Conservation (phyloP, 176 grass and related monocot species). For the Musa troglodytarum region DNA sequence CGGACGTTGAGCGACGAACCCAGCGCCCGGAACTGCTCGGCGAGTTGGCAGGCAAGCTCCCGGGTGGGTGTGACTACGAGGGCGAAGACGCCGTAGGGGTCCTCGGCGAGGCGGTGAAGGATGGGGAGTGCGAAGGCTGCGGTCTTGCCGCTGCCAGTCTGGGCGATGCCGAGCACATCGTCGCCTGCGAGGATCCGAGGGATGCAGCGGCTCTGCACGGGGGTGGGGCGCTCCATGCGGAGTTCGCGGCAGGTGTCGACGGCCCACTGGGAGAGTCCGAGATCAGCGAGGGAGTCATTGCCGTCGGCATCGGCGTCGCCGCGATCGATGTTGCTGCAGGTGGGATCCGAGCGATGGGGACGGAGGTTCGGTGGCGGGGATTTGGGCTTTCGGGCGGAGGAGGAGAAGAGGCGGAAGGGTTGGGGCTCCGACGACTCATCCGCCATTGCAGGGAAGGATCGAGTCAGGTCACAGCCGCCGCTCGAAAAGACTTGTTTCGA, state of each 20-base stretch:
- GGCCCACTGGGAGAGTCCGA: constrained; percentile 69
- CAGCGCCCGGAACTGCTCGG: constrained; percentile 87
- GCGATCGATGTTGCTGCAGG: constrained; percentile 4
- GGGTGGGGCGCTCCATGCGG: constrained; percentile 49
- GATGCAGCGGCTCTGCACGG: constrained; percentile 75
- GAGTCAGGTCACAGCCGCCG: not conserved
- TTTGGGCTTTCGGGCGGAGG: constrained; percentile 2
- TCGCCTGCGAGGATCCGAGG: constrained; percentile 66
- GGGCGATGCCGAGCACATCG: constrained; percentile 70
- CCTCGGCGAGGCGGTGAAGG: constrained; percentile 63
- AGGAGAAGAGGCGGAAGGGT: constrained; percentile 17
- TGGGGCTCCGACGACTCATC: not conserved
- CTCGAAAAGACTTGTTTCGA: not conserved
- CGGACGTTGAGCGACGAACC: constrained; percentile 60
- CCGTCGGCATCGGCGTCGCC: constrained; percentile 8
- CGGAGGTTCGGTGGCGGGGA: not conserved
- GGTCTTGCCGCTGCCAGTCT: constrained; percentile 92
- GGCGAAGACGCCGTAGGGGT: constrained; percentile 64
- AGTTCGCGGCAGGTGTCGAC: constrained; percentile 51
- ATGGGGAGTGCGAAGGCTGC: constrained; percentile 81
- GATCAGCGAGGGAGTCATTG: constrained; percentile 40
- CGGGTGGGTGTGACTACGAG: constrained; percentile 66
- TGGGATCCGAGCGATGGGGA: not conserved
- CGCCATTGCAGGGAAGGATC: not conserved
- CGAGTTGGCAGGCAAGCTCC: constrained; percentile 81